Conservation (phyloP, 73 alveolate genomes). For the Loxodes magnus region DNA sequence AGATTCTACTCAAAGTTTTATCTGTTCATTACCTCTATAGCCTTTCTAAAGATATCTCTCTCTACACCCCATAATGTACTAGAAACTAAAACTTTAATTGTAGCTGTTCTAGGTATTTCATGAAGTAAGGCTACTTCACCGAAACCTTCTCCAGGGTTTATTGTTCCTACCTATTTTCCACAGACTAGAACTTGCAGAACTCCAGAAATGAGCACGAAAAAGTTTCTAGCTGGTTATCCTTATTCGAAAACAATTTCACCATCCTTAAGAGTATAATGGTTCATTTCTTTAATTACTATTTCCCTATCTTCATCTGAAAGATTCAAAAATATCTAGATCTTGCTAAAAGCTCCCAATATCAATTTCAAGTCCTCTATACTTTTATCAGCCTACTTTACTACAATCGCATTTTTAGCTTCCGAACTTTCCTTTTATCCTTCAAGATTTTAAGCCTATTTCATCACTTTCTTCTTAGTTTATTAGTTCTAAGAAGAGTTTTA, state of each 20-base stretch:
- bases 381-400: no score
- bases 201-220: background rate
- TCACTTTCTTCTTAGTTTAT: no score
- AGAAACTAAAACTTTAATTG: slow-evolving; percentile 54
- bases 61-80: slow-evolving; percentile 80
- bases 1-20: slow-evolving; percentile 21
- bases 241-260: background rate
- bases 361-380: background rate
- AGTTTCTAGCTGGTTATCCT: background rate
- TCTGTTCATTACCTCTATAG: slow-evolving; percentile 14
- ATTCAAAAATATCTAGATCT: background rate
- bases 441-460: no score
- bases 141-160: slow-evolving; percentile 67
- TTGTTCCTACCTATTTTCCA: background rate
- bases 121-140: slow-evolving; percentile 91
- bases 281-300: background rate
- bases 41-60: slow-evolving; percentile 70
- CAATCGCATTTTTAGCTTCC: no score
- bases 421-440: no score
- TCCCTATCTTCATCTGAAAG: background rate
- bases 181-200: background rate
- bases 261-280: background rate
- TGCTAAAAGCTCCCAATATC: background rate
- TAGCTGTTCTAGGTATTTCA: slow-evolving; percentile 81
- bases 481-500: no score